Base-by-base conservation (phyloP, 192 early-diverging fungal genomes). In the Umbelopsis sp. region DNA sequence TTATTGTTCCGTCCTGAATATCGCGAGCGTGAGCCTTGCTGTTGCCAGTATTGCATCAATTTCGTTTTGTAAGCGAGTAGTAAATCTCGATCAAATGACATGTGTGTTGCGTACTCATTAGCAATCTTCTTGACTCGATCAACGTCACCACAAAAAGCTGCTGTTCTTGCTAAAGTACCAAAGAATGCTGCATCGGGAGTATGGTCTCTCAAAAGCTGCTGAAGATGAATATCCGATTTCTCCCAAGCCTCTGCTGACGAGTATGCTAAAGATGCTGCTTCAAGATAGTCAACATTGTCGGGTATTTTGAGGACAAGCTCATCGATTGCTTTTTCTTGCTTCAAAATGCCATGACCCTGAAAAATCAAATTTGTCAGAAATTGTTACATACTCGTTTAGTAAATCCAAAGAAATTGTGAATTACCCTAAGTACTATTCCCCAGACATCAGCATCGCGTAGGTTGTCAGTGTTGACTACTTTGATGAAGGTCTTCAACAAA, bases 381-480 rank as follows among this genome's bases (percentile, higher is more conserved):
- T 11, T 6, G 5, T 41, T 1, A 70, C 13, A 51, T 27, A 49
- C 3, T 30, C 1, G 15, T 45, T 1, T n/a, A n/a, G 5, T 23
- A 46, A 45, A 20, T 22, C 2, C 9, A 41, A 5, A 64, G 27
- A 21, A 21, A 45, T 9, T 23, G 41, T 18, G n/a, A 37, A 12
- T 75, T 76, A 76, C 74, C 49, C 69, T 45, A 22, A 76, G 37
- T 37, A 68, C 18, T 66, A 53, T 58, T 67, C 69, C 74, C 69
- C 71, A 49, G 21, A 44, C 2, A 3, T 16, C 37, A 53, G 69
- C 48, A 71, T 64, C 16, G 47, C 35, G 7, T 64, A 37, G 7
- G 46, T 53, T 23, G 49, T 48, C 27, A 11, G 53, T 5, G 10
- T 76, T 70, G 46, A 70, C 66, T 12, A 48, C 45, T 45, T 49